Percentiles rank a stretch among this genome's conserved stretches.
phyloP scores from a whole-genome alignment of 1,284 basidiomycete genomes.

The Veloboletus limbatus region DNA sequence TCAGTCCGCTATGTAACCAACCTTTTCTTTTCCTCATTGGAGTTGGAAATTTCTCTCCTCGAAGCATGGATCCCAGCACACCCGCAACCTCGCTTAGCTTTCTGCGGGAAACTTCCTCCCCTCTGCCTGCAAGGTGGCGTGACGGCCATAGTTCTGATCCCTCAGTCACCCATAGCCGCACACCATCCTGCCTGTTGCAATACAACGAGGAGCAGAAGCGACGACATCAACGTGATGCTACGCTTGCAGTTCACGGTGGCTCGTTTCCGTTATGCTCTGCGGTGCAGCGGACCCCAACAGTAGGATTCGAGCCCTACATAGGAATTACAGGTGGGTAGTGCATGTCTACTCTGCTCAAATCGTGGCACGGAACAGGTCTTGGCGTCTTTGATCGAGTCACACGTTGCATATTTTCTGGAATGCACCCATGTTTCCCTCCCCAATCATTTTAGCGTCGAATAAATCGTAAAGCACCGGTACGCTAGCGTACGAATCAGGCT shows the following conservation, averaged over 20 bases:
- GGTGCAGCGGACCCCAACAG: slow-evolving; percentile 15
- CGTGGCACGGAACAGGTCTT: slow-evolving; percentile 14
- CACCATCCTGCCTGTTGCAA: slow-evolving; percentile 27
- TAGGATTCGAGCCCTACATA: slow-evolving; percentile 23
- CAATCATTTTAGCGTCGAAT: slow-evolving; percentile 12
- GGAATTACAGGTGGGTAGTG: slow-evolving; percentile 27
- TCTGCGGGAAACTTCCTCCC: slow-evolving; percentile 29
- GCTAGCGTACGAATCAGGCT: slow-evolving; percentile 21
- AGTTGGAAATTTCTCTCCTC: slow-evolving; percentile 17
- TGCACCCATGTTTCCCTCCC: slow-evolving; percentile 8
- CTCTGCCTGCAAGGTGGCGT: slow-evolving; percentile 32
- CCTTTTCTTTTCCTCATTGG: slow-evolving; percentile 9
- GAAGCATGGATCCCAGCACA: slow-evolving; percentile 24
- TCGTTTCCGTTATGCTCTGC: slow-evolving; percentile 26
- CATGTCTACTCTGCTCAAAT: slow-evolving; percentile 21
- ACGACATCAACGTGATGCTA: slow-evolving; percentile 34
- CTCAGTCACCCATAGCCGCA: slow-evolving; percentile 27
- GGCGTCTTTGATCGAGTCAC: slow-evolving; percentile 19
- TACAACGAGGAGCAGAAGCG: slow-evolving; percentile 25
- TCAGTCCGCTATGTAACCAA: slow-evolving; percentile 6
- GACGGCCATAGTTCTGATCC: slow-evolving; percentile 21
- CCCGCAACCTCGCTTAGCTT: slow-evolving; percentile 28
- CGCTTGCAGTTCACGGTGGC: slow-evolving; percentile 18
- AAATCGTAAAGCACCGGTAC: slow-evolving; percentile 23
- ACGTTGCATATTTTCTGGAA: slow-evolving; percentile 34